These are phyloP conservation scores for Coemansia sp. DNA, from an alignment of 371 early-diverging fungal species.

Conservation along the genomic window DNA sequence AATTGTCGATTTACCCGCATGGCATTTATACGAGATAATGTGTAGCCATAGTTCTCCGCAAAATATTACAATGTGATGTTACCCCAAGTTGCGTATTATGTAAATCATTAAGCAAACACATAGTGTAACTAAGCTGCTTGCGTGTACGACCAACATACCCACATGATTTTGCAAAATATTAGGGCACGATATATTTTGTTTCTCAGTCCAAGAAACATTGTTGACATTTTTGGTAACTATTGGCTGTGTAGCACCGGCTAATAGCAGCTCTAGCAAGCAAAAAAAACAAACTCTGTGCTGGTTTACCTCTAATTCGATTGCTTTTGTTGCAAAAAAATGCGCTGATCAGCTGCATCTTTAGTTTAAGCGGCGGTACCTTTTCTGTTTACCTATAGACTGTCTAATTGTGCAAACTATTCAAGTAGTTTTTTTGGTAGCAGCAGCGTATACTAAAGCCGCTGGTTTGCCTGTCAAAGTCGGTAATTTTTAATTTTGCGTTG, in stretches of 20 bases:
- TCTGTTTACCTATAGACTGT: neutral
- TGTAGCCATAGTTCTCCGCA: neutral
- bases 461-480: neutral
- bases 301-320: neutral
- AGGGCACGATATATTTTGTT: neutral
- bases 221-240: neutral
- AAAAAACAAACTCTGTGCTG: neutral
- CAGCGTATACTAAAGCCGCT: neutral
- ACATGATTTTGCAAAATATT: neutral
- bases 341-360: neutral
- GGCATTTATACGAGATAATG: neutral
- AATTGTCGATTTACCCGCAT: constrained; percentile 3
- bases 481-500: neutral
- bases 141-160: neutral
- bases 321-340: neutral
- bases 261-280: neutral
- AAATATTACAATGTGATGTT: neutral
- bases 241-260: neutral
- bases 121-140: neutral
- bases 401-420: neutral
- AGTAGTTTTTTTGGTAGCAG: neutral
- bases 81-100: neutral
- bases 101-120: neutral
- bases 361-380: neutral
- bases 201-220: neutral